A percentile compares a stretch with the other conserved stretches of the same genome.
Conservation (phyloP, 148 eudicot species). For the Chenopodium quinoa region DNA sequence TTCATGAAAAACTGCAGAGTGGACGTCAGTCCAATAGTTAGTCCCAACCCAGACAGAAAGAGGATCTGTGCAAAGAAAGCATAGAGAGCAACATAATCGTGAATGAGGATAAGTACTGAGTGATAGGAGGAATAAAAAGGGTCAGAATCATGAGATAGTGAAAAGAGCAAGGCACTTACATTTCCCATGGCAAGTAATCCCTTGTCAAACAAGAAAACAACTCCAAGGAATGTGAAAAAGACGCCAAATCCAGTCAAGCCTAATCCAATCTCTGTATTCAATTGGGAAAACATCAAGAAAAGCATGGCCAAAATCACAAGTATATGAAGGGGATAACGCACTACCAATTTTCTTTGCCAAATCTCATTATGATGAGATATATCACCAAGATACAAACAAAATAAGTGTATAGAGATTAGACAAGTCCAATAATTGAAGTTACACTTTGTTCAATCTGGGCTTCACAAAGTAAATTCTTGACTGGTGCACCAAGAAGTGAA, state of each 20-base stretch:
- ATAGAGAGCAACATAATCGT: background rate
- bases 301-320: background rate
- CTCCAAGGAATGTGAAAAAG: constrained; percentile 86
- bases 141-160: background rate
- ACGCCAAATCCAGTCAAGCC: constrained; percentile 92
- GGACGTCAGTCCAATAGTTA: constrained; percentile 88
- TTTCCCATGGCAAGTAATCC: constrained; percentile 97
- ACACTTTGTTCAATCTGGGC: background rate
- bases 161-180: constrained; percentile 41
- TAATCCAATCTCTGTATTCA: constrained; percentile 77
- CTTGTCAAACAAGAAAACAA: constrained; percentile 85
- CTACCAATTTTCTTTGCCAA: background rate
- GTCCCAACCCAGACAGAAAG: constrained; percentile 79
- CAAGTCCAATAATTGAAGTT: background rate
- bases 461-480: background rate
- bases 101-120: background rate
- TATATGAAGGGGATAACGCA: background rate
- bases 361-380: background rate
- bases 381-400: background rate
- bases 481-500: background rate
- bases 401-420: background rate
- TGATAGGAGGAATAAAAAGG: background rate
- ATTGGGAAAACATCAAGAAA: background rate
- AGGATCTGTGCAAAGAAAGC: constrained; percentile 55
- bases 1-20: constrained; percentile 87